phyloP scores from a whole-genome alignment of 2,329 filamentous ascomycete genomes.

The Apiospora pterosperma region DNA sequence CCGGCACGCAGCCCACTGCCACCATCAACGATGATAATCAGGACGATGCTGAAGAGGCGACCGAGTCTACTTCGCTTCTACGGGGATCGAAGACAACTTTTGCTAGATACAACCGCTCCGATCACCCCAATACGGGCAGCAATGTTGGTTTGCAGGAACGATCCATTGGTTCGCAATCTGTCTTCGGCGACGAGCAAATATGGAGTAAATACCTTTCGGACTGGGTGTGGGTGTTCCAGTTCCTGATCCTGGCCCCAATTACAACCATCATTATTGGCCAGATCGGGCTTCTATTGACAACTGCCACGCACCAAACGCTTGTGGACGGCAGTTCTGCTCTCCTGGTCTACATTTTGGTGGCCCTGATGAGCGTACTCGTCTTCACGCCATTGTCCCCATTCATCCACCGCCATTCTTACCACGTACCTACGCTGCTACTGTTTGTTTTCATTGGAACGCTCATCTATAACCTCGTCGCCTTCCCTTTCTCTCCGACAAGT shows the following conservation, averaged over 20 bases:
- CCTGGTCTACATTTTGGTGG: slow-evolving; percentile 67
- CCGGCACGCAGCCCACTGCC: slow-evolving; percentile 2
- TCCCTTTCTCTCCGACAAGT: slow-evolving; percentile 79
- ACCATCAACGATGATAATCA: slow-evolving; percentile 24
- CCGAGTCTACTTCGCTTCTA: slow-evolving; percentile 54
- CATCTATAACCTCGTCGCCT: slow-evolving; percentile 81
- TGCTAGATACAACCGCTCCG: slow-evolving; percentile 45
- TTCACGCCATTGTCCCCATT: slow-evolving; percentile 78
- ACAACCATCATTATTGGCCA: slow-evolving; percentile 75
- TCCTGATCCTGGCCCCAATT: slow-evolving; percentile 76
- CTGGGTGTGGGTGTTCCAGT: slow-evolving; percentile 87
- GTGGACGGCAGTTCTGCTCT: slow-evolving; percentile 76
- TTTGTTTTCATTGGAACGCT: slow-evolving; percentile 70
- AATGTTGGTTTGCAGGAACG: slow-evolving; percentile 45
- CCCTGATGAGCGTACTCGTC: slow-evolving; percentile 65
- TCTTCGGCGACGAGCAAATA: slow-evolving; percentile 61
- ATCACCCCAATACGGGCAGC: slow-evolving; percentile 33
- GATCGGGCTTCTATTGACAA: slow-evolving; percentile 68
- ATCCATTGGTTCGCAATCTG: not conserved
- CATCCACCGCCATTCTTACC: slow-evolving; percentile 80
- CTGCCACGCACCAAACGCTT: slow-evolving; percentile 74
- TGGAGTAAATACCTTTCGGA: slow-evolving; percentile 79
- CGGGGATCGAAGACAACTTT: slow-evolving; percentile 27
- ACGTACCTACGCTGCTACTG: slow-evolving; percentile 75
- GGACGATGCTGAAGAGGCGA: slow-evolving; percentile 35